Conservation (phyloP, 371 early-diverging fungal species). For the Encephalitozoon hellem region DNA sequence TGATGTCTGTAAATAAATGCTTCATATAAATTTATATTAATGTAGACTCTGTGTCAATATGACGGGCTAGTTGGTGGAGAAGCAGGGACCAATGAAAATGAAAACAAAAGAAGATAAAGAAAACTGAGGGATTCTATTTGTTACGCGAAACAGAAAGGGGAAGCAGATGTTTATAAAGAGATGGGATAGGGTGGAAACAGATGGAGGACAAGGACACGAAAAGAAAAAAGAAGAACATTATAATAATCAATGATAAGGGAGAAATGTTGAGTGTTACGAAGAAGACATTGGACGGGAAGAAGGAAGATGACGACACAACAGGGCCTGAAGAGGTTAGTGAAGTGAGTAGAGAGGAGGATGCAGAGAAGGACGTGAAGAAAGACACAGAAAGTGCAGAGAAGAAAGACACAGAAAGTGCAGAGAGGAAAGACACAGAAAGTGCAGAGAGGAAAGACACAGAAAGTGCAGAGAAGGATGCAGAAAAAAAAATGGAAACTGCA, state of each 20-base stretch:
- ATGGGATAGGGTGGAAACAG: slow-evolving; percentile 1
- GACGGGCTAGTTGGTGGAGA: not conserved
- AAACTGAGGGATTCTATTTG: not conserved
- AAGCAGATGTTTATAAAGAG: slow-evolving; percentile 1
- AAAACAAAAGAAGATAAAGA: not conserved
- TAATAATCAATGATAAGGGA: slow-evolving; percentile 31
- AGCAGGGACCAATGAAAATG: not conserved
- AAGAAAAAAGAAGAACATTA: slow-evolving; percentile 21
- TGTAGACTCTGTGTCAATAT: not conserved
- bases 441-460: no score
- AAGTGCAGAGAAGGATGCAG: not conserved
- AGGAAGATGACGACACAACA: not conserved
- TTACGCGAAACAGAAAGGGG: not conserved
- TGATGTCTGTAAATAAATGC: not conserved
- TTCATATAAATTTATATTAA: not conserved
- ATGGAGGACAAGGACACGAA: slow-evolving; percentile 11
- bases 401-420: no score
- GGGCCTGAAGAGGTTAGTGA: not conserved
- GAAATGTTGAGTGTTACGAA: not conserved
- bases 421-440: no score
- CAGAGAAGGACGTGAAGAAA: not conserved
- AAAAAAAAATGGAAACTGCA: not conserved
- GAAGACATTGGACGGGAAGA: not conserved
- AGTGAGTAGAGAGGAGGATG: not conserved
- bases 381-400: not conserved